Percentiles rank a stretch among this genome's conserved stretches.
These are phyloP conservation scores for Sphenostylis stenocarpa DNA, from an alignment of 306 rosid genomes.

Conservation along the genomic window DNA sequence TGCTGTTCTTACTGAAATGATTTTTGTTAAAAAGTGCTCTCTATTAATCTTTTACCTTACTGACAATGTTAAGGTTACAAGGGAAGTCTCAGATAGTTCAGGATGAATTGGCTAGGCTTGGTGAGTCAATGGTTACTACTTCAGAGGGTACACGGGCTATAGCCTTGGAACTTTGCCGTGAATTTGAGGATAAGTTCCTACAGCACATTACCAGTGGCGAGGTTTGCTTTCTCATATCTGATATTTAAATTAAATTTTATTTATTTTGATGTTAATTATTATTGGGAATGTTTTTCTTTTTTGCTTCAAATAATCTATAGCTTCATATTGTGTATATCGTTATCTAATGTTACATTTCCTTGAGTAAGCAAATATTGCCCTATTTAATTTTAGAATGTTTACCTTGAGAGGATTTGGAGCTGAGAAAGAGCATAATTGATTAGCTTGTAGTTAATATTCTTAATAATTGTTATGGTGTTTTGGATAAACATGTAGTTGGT, in stretches of 20 bases:
- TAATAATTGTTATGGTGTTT: slow-evolving; percentile 3
- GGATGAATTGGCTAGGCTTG: slow-evolving; percentile 94
- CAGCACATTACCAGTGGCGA: slow-evolving; percentile 88
- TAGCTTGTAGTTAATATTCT: slow-evolving; percentile 18
- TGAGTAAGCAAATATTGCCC: background rate
- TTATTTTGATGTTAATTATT: slow-evolving; percentile 12
- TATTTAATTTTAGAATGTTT: background rate
- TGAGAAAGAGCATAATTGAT: slow-evolving; percentile 10
- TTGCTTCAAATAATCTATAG: background rate
- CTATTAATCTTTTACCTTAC: background rate
- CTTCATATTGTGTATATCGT: background rate
- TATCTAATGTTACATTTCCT: background rate
- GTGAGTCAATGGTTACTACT: slow-evolving; percentile 87
- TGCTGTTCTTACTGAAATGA: background rate
- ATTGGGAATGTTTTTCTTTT: background rate
- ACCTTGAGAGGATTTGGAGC: background rate
- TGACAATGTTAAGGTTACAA: slow-evolving; percentile 66
- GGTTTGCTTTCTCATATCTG: slow-evolving; percentile 52
- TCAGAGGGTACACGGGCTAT: slow-evolving; percentile 94
- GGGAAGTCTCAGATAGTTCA: slow-evolving; percentile 95
- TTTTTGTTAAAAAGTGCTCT: background rate
- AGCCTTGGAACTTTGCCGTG: slow-evolving; percentile 99
- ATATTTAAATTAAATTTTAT: slow-evolving; percentile 12
- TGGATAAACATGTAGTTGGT: background rate
- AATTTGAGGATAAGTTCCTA: slow-evolving; percentile 96